Base-by-base conservation (phyloP, 2,329 filamentous ascomycete genomes). In the Diplodia seriata region DNA sequence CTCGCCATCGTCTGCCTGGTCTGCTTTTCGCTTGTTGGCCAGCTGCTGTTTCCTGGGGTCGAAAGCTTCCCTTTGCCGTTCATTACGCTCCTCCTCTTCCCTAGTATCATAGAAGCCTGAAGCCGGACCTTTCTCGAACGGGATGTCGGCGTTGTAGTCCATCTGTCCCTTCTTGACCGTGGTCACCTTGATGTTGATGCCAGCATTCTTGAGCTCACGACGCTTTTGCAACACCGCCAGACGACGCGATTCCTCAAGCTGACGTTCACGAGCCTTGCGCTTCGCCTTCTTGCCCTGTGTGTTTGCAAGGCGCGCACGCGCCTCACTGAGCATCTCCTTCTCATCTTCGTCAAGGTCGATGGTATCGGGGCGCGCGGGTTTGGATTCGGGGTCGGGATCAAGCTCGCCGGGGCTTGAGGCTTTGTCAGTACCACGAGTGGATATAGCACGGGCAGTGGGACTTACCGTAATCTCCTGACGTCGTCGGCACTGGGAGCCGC, bases 241-340 rank as follows among this genome's bases (percentile, higher is more conserved):
- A 67, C 95, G 88, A 69, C 94, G 89, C 15, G 94, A 97, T 82
- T 98, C 94, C 77, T 99, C 95, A 73, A 99, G 86, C 77, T 98
- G 94, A 70, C 95, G 87, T 80, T 99, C 95, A 75, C 95, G 88
- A 40, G 95, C 95, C 85, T 99, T 99, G 73, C 95, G 85, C 85
- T 99, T 99, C 7, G 95, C 95, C 83, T 99, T 99, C 82, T 99
- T 99, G 77, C 95, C 95, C 81, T 98, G 95, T 12, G 95, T 98
- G 76, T 99, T 99, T 71, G 95, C 95, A 71, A 99, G 84, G 82
- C 95, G 93, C 67, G 95, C 95, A 77, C 95, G 92, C 73, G 95
- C 95, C 82, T 99, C 95, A 77, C 94, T 97, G 75, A 99, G 81
- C 95, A 99, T 99, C 81, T 99, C 95, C 83, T 99, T 98, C 81